Evolutionary conservation across 495 filamentous ascomycete genomes (phyloP), one percentile per base, ranked within the genome.

Genomic region (Aspergillus coremiiformis): DNA sequence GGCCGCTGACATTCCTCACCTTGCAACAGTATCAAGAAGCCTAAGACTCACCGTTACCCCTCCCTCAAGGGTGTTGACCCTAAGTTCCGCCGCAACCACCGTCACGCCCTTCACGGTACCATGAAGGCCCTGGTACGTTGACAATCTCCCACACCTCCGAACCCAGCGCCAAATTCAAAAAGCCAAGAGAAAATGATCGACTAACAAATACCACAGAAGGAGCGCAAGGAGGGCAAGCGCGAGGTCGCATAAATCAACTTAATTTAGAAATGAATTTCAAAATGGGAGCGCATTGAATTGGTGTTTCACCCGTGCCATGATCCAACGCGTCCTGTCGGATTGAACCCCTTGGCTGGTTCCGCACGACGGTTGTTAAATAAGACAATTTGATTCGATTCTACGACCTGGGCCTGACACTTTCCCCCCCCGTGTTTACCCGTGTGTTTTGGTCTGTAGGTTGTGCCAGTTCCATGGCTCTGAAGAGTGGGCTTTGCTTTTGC

Each of bases 41-140:
- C 94, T 42, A 97, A 95, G 82, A 97, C 93, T 71, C 82, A 91
- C 77, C 81, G 93, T 81, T 98, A 98, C 79, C 93, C 94, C 58
- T 96, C 92, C 67, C 84, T 97, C 62, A 96, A 96, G 66, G 93
- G 93, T 70, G 95, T 92, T 67, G 93, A 98, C 79, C 89, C 93
- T 70, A 98, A 98, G 84, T 98, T 97, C 83, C 85, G 93, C 73
- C 83, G 93, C 76, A 98, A 98, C 81, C 94, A 98, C 79, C 87
- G 90, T 68, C 91, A 97, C 84, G 94, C 94, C 69, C 88, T 96
- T 26, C 94, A 96, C 77, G 93, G 93, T 68, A 99, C 94, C 63
- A 88, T 87, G 81, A 94, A 86, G 81, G 94, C 94, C 67, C 76
- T 99, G 78, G 93, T 98, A 84, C 66, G 90, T 83, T 55, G 39